phyloP scores from a whole-genome alignment of 2,329 filamentous ascomycete species.

The Dactylellina parvicollis region DNA sequence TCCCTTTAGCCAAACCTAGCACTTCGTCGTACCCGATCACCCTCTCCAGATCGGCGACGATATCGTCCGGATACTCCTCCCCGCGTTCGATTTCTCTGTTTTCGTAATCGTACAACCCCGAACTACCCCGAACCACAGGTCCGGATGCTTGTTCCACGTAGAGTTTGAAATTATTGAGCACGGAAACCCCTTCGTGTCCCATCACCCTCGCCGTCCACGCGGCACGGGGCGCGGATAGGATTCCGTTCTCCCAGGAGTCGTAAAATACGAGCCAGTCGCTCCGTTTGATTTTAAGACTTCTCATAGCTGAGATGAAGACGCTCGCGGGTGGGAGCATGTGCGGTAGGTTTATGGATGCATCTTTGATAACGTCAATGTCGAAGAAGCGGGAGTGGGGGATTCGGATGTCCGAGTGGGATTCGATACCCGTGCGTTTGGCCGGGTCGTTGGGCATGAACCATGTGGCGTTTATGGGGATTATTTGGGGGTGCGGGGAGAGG shows the following conservation, averaged over 20 bases:
- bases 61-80: constrained; percentile 63
- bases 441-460: constrained; percentile 97
- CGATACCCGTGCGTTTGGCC: constrained; percentile 72
- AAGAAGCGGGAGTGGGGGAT: constrained; percentile 95
- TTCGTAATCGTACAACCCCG: constrained; percentile 56
- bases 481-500: constrained; percentile 80
- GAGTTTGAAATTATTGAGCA: constrained; percentile 94
- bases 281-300: constrained; percentile 81
- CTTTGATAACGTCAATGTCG: constrained; percentile 90
- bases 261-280: constrained; percentile 95
- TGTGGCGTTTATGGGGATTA: constrained; percentile 87
- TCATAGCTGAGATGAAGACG: constrained; percentile 87
- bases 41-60: constrained; percentile 69
- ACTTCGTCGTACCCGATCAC: constrained; percentile 86
- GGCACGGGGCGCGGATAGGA: constrained; percentile 92
- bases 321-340: constrained; percentile 92
- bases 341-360: constrained; percentile 86
- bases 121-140: constrained; percentile 80
- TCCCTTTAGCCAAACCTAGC: constrained; percentile 76
- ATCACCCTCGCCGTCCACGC: constrained; percentile 93
- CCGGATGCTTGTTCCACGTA: constrained; percentile 80
- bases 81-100: constrained; percentile 57
- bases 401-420: constrained; percentile 65
- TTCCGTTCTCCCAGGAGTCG: constrained; percentile 87
- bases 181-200: constrained; percentile 85